Base-by-base conservation (phyloP, 148 eudicot genomes). In the Arbutus unedo region DNA sequence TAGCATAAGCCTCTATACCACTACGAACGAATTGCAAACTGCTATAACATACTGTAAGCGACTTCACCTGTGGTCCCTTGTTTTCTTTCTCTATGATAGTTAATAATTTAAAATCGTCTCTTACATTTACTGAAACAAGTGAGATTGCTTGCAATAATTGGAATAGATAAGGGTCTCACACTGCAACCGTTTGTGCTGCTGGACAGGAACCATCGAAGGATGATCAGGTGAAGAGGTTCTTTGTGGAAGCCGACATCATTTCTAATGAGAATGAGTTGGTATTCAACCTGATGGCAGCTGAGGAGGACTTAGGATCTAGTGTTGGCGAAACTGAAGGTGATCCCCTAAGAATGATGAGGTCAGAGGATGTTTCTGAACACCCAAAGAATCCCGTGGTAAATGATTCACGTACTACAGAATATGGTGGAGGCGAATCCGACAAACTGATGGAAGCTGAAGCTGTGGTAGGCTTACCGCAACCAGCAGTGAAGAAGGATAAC, bases 181-280 rank as follows among this genome's bases (percentile, higher is more conserved):
- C 67, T 79, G 56, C 44, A 21, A 79, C 72, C 10, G n/a, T 38
- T 44, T 18, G 16, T 79, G 81, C 47, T 70, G 25, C 72, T 79
- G 56, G 21, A 79, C 54, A 79, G 81, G 73, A 79, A 59, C 51
- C 31, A 19, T 19, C 41, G 23, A 21, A 64, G 41, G 44, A 47
- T 78, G 38, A 55, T 47, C 72, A 9, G 0, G 72, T 14, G 21
- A 64, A 64, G 41, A 62, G 73, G 73, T 14, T 56, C 44, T 45
- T 45, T 47, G 57, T 13, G 53, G 81, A 62, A 62, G 44, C 10
- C 55, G 23, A 23, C 25, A 23, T 48, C 5, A 62, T 45, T 47
- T 79, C 81, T 19, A 62, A 45, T 23, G 56, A 8, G 14, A 47
- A 78, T 43, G 80, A 78, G 66, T 59, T 21, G 44, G 41, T 59